Percentiles rank a stretch among this genome's conserved stretches.
Conservation (phyloP, 805 yeast species). For the Zygosaccharomyces lentus region DNA sequence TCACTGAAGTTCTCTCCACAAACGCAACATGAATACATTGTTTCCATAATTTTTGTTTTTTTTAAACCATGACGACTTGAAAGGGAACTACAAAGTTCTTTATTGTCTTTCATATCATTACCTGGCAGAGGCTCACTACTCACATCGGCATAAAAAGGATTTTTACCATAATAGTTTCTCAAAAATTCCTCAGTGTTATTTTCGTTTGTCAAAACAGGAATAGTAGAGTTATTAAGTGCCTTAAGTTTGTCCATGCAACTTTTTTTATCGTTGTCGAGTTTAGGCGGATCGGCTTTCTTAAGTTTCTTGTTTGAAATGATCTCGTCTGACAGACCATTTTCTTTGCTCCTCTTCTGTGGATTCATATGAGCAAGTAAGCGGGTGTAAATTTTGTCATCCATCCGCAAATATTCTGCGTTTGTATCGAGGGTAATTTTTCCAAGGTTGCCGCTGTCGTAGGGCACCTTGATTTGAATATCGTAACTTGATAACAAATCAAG, state of each 20-base stretch:
- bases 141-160: not conserved
- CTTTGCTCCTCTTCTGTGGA: not conserved
- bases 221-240: not conserved
- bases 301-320: not conserved
- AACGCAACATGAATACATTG: conserved; percentile 48
- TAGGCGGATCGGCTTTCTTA: not conserved
- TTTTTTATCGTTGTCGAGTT: not conserved
- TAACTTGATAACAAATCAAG: not conserved
- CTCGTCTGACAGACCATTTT: not conserved
- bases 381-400: conserved; percentile 7
- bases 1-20: conserved; percentile 40
- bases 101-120: not conserved
- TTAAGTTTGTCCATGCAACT: not conserved
- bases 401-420: conserved; percentile 13
- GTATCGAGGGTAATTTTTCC: conserved; percentile 16
- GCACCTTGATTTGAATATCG: conserved; percentile 5
- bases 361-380: not conserved
- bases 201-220: not conserved
- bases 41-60: not conserved
- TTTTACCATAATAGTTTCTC: conserved; percentile 2
- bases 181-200: conserved; percentile 2
- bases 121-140: not conserved
- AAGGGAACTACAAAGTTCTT: not conserved
- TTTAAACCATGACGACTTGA: not conserved
- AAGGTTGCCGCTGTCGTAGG: not conserved